Base-by-base conservation (phyloP, 2,329 filamentous ascomycete genomes). In the Pseudogymnoascus sp. region DNA sequence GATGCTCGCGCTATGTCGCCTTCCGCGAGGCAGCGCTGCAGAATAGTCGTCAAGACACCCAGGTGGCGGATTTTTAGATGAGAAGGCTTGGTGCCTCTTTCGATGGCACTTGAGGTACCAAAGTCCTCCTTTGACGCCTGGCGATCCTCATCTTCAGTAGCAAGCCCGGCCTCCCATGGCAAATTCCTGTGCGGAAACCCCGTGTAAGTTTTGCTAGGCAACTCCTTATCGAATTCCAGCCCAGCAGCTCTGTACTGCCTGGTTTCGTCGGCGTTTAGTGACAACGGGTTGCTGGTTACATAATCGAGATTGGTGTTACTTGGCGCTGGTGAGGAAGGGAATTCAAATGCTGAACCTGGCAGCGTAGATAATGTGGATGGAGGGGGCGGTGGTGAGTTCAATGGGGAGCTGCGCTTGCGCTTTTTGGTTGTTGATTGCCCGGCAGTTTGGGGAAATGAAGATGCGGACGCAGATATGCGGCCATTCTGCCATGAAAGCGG, bases 1-100 rank as follows among this genome's bases (percentile, higher is more conserved):
- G 83, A 83, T 0, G 92, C 92, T 40, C 88, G 86, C 1, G 79
- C 67, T 63, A 91, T 87, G 69, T 95, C 88, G 33, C 85, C 83
- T 64, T 84, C 79, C 29, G 87, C 80, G 40, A 97, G 79, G 69
- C 87, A 90, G 36, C 83, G 83, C 72, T 94, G 87, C 67, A 94
- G 75, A 15, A 92, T 78, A 3, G 86, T 80, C 1, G 85, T 85
- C 62, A 96, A 75, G 9, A 87, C 82, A 61, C 82, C 79, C 4
- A 93, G 74, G 74, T 92, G 87, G 15, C 76, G 77, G 60, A 79
- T 71, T 64, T 77, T 77, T 61, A 80, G 69, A 64, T 67, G 68
- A 52, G 60, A 68, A 29, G 65, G 61, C 13, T 60, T 25, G 52
- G 62, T n/a, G 52, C 62, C 4, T 63, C 63, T 13, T 29, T 58